A percentile compares a stretch with the other conserved stretches of the same genome.
These are phyloP conservation scores for Salix suchowensis DNA, from an alignment of 345 rosid species.

Conservation along the genomic window DNA sequence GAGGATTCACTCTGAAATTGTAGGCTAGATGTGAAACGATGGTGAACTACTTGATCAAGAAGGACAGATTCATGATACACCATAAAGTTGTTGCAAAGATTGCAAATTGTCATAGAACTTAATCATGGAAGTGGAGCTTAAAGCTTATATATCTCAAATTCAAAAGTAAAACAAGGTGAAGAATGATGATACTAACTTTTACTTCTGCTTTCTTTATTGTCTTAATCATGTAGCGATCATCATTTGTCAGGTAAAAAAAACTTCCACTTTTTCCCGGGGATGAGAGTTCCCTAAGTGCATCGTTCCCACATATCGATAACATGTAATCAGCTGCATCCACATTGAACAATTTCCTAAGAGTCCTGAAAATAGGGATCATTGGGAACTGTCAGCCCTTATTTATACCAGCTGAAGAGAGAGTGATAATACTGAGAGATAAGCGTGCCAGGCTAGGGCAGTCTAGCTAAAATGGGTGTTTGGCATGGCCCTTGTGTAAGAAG, in stretches of 20 bases:
- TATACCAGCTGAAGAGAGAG: neutral
- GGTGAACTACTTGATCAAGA: neutral
- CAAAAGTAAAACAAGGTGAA: neutral
- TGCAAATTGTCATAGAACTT: neutral
- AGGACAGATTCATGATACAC: neutral
- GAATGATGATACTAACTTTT: constrained; percentile 42
- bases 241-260: constrained; percentile 86
- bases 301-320: constrained; percentile 90
- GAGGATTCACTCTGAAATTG: neutral
- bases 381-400: constrained; percentile 11
- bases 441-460: neutral
- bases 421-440: neutral
- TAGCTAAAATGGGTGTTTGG: neutral
- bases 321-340: constrained; percentile 98
- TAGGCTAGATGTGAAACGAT: neutral
- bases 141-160: neutral
- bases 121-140: neutral
- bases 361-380: constrained; percentile 45
- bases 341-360: constrained; percentile 78
- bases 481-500: neutral
- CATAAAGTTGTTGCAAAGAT: neutral
- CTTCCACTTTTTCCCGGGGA: constrained; percentile 99
- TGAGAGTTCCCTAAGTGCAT: constrained; percentile 94
- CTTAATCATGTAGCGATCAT: constrained; percentile 95
- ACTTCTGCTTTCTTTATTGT: constrained; percentile 96